phyloP scores from a whole-genome alignment of 2,329 filamentous ascomycete species.

The Colletotrichum sp. region DNA sequence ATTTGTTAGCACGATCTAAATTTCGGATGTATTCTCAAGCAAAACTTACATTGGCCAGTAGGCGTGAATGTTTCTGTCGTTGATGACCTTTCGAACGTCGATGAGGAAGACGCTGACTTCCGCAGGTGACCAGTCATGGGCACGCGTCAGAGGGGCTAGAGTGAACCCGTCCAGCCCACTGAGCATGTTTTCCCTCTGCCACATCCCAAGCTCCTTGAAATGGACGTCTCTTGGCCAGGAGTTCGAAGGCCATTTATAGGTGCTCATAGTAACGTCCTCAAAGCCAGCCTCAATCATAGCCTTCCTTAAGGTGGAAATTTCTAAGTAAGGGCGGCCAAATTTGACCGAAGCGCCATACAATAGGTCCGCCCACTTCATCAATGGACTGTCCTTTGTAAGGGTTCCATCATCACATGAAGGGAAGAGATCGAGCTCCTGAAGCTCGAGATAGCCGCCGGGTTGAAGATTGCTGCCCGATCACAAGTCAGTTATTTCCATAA shows the following conservation, averaged over 20 bases:
- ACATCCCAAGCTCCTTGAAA: constrained; percentile 38
- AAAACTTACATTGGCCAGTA: neutral
- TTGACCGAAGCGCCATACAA: constrained; percentile 30
- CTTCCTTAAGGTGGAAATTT: neutral
- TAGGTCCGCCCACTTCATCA: constrained; percentile 33
- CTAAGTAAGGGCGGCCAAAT: neutral
- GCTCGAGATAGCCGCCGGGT: constrained; percentile 48
- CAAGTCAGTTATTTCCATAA: neutral
- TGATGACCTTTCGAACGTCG: neutral
- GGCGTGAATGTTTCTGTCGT: neutral
- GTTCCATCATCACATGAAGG: neutral
- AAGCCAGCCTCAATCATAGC: constrained; percentile 28
- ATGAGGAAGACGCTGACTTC: constrained; percentile 31
- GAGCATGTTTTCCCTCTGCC: constrained; percentile 35
- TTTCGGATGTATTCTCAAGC: too few species aligned
- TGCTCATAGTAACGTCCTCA: constrained; percentile 31
- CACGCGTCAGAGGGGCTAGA: constrained; percentile 37
- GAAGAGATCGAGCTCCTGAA: constrained; percentile 20
- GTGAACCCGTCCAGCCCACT: constrained; percentile 37
- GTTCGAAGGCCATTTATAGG: constrained; percentile 38
- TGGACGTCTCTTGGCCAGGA: constrained; percentile 36
- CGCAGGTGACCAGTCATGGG: constrained; percentile 33
- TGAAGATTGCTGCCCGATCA: constrained; percentile 28
- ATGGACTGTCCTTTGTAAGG: constrained; percentile 34
- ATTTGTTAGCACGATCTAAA: neutral